A percentile compares a stretch with the other conserved stretches of the same genome.
phyloP scores from a whole-genome alignment of 805 yeast species.

The Starmerella davenportii region DNA sequence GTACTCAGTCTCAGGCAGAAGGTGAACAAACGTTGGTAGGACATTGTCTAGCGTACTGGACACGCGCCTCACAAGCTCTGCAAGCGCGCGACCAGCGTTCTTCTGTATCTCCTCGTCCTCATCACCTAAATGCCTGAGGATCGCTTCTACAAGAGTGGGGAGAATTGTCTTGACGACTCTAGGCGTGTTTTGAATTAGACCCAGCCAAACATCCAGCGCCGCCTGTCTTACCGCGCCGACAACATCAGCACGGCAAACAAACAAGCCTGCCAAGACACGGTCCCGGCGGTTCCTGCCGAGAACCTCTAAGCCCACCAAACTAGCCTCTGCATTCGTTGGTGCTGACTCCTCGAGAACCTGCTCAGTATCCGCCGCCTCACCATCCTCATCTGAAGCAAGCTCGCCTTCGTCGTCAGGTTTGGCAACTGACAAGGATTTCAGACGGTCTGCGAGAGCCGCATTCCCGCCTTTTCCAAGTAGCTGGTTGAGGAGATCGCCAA shows the following conservation, averaged over 20 bases:
- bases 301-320: conserved; percentile 31
- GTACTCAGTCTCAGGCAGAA: conserved; percentile 57
- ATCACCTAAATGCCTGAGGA: conserved; percentile 72
- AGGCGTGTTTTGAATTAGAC: conserved; percentile 89
- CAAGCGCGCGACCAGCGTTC: conserved; percentile 84
- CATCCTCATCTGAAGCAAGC: conserved; percentile 31
- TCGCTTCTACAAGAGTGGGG: conserved; percentile 61
- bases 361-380: conserved; percentile 24
- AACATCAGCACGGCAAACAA: conserved; percentile 84
- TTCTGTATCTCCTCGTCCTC: conserved; percentile 58
- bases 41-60: conserved; percentile 67
- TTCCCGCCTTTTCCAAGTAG: conserved; percentile 49
- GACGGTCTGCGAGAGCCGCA: conserved; percentile 20
- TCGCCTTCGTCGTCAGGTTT: conserved; percentile 30
- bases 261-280: conserved; percentile 65
- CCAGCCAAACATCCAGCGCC: conserved; percentile 90
- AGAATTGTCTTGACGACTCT: conserved; percentile 81
- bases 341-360: conserved; percentile 19
- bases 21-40: conserved; percentile 59
- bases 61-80: conserved; percentile 86
- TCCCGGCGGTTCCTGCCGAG: conserved; percentile 83
- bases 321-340: conserved; percentile 18
- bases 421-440: conserved; percentile 13
- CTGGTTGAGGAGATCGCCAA: conserved; percentile 88
- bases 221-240: conserved; percentile 75